These are phyloP conservation scores for Penicillium herquei DNA, from an alignment of 495 filamentous ascomycete species.

Conservation along the genomic window DNA sequence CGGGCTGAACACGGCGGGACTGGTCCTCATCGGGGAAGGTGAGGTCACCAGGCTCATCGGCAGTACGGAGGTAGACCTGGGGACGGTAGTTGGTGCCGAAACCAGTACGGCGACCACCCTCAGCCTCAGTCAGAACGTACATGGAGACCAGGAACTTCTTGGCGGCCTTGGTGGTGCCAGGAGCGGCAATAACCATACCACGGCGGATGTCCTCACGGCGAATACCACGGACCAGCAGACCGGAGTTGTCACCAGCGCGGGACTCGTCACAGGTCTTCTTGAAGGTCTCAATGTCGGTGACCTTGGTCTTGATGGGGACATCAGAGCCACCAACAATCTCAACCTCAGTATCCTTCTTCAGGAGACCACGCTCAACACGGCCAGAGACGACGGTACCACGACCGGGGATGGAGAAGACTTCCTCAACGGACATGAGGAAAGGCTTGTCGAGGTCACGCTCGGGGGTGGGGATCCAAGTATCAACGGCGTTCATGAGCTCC, in stretches of 20 bases:
- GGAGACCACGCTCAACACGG: conserved; percentile 90
- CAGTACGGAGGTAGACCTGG: conserved; percentile 92
- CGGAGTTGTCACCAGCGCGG: conserved; percentile 95
- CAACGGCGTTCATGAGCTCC: conserved; percentile 83
- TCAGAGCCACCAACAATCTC: conserved; percentile 83
- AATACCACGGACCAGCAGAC: conserved; percentile 90
- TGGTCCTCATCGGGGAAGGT: conserved; percentile 78
- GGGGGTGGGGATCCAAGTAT: conserved; percentile 94
- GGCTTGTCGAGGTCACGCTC: conserved; percentile 90
- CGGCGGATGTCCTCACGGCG: conserved; percentile 89
- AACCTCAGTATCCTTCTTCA: conserved; percentile 91
- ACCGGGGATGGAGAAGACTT: conserved; percentile 96
- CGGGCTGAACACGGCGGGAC: conserved; percentile 85
- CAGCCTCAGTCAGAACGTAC: conserved; percentile 96
- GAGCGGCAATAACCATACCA: conserved; percentile 87
- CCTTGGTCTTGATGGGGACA: conserved; percentile 88
- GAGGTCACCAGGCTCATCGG: conserved; percentile 82
- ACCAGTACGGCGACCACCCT: conserved; percentile 92
- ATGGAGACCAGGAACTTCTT: conserved; percentile 90
- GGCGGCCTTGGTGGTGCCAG: conserved; percentile 75
- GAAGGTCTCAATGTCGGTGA: conserved; percentile 99
- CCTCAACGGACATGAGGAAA: conserved; percentile 98
- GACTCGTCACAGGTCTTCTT: conserved; percentile 97
- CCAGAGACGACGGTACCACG: conserved; percentile 97
- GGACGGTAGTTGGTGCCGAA: conserved; percentile 93